A percentile compares a stretch with the other conserved stretches of the same genome.
These are phyloP conservation scores for Leishmania martiniquensis DNA, from an alignment of 208 protist species.

Conservation along the genomic window DNA sequence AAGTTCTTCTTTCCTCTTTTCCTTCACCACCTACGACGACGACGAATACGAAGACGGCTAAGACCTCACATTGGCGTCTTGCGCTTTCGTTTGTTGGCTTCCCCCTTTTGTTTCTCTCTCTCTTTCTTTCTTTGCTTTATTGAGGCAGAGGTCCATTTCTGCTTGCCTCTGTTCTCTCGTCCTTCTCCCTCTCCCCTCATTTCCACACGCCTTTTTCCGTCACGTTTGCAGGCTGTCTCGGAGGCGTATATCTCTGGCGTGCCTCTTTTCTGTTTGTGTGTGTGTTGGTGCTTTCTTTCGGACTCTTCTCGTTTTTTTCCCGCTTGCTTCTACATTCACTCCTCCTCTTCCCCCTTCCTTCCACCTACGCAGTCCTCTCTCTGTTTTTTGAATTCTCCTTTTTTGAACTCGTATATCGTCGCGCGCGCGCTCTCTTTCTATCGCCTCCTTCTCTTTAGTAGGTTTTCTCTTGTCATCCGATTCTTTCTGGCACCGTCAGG, in stretches of 20 bases:
- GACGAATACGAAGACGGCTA: no score
- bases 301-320: background rate
- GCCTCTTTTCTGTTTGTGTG: background rate
- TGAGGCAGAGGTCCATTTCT: no score
- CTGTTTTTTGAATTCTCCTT: constrained; percentile 2
- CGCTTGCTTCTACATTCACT: background rate
- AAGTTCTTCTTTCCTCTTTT: background rate
- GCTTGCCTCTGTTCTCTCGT: no score
- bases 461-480: no score
- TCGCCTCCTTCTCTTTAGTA: constrained; percentile 3
- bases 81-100: background rate
- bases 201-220: no score
- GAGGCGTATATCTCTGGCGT: background rate
- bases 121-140: background rate
- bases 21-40: no score
- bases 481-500: no score
- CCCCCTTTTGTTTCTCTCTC: background rate
- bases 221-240: background rate
- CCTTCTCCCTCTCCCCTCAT: no score
- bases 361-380: background rate
- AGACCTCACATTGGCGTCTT: no score
- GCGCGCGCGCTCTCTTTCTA: background rate
- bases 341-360: background rate
- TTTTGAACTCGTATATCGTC: background rate
- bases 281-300: no score